phyloP scores from a whole-genome alignment of 2,329 filamentous ascomycete genomes.

The Scedosporium boydii region DNA sequence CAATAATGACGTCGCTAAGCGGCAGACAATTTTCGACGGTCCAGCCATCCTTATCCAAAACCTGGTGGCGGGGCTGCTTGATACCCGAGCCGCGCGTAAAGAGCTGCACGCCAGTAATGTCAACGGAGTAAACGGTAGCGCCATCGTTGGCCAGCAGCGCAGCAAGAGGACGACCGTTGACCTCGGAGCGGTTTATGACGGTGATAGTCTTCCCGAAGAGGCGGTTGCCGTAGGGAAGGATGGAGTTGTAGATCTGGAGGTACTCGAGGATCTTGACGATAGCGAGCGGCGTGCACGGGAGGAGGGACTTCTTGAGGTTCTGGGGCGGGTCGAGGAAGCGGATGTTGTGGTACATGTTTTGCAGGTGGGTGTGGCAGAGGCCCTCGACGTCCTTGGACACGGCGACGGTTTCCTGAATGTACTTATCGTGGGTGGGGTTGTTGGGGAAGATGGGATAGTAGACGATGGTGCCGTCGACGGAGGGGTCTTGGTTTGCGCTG shows the following conservation, averaged over 20 bases:
- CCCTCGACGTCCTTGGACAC: slow-evolving; percentile 93
- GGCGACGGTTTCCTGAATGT: slow-evolving; percentile 89
- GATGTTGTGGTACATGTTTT: slow-evolving; percentile 99
- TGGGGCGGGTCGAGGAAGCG: slow-evolving; percentile 77
- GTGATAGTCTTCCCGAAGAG: slow-evolving; percentile 91
- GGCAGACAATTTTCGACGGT: slow-evolving; percentile 72
- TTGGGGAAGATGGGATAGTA: slow-evolving; percentile 92
- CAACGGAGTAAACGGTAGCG: slow-evolving; percentile 89
- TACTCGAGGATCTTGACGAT: slow-evolving; percentile 96
- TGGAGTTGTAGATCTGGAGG: slow-evolving; percentile 91
- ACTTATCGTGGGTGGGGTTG: slow-evolving; percentile 80
- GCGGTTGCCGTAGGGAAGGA: slow-evolving; percentile 85
- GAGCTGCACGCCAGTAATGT: slow-evolving; percentile 82
- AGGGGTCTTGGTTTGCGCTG: slow-evolving; percentile 67
- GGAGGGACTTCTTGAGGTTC: slow-evolving; percentile 77
- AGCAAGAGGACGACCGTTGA: slow-evolving; percentile 86
- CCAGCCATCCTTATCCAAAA: slow-evolving; percentile 74
- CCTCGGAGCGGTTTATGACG: slow-evolving; percentile 92
- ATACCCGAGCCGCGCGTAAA: slow-evolving; percentile 87
- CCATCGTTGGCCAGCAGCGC: slow-evolving; percentile 94
- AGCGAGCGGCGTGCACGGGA: slow-evolving; percentile 92
- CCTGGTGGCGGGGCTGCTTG: slow-evolving; percentile 76
- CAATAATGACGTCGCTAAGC: slow-evolving; percentile 88
- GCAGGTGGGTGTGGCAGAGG: slow-evolving; percentile 84
- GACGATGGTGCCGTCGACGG: slow-evolving; percentile 84